Conservation (phyloP, 208 protist genomes). For the Leishmania braziliensis region DNA sequence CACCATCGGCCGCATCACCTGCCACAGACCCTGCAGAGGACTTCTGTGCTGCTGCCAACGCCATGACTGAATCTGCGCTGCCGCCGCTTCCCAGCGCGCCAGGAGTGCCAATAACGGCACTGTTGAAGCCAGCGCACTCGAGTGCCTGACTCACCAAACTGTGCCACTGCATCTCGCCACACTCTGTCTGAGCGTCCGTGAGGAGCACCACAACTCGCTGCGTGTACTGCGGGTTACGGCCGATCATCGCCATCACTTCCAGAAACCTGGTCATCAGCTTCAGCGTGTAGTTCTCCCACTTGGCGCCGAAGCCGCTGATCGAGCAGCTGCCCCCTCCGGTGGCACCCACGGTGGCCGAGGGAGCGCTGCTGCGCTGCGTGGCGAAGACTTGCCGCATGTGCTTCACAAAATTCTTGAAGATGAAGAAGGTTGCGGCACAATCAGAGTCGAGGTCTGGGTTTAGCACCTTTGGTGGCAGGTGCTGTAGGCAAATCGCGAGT, state of each 20-base stretch:
- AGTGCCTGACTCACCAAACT: conserved; percentile 74
- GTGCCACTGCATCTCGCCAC: conserved; percentile 74
- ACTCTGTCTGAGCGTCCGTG: conserved; percentile 67
- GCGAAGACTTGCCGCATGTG: conserved; percentile 76
- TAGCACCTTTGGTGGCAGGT: conserved; percentile 74
- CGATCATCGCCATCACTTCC: conserved; percentile 87
- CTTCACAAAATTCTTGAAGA: conserved; percentile 80
- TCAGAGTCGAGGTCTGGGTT: conserved; percentile 80
- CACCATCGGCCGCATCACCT: neutral
- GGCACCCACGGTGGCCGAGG: neutral
- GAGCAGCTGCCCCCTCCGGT: neutral
- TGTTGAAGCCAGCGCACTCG: conserved; percentile 70
- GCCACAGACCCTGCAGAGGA: neutral
- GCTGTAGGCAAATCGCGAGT: conserved; percentile 69
- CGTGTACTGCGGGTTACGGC: conserved; percentile 77
- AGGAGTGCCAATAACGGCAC: conserved; percentile 7
- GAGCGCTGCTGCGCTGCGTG: conserved; percentile 42
- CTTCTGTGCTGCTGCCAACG: neutral
- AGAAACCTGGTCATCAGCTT: conserved; percentile 74
- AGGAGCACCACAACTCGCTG: conserved; percentile 72
- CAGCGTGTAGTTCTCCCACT: conserved; percentile 83
- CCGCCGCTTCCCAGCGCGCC: conserved; percentile 7
- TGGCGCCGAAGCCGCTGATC: conserved; percentile 8
- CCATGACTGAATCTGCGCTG: neutral
- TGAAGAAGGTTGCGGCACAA: conserved; percentile 87